Evolutionary conservation across 1,139 yeast species (phyloP).

Genomic region (Geotrichum histeridarum): DNA sequence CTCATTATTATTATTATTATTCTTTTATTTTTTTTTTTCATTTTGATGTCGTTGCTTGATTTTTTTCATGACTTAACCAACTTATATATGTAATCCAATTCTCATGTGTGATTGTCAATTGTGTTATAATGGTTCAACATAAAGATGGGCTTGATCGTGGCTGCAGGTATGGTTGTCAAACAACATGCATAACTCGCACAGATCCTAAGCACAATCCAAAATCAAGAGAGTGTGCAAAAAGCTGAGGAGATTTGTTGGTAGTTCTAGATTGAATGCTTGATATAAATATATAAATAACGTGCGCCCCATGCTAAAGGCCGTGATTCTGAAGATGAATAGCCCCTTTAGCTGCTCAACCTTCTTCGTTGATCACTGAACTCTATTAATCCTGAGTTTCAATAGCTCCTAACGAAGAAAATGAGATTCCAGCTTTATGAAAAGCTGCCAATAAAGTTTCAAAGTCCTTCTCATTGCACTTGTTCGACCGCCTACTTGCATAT

Average conservation of each 20-base stretch:
- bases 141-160: not conserved
- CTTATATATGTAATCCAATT: too few relatives aligned
- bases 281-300: too few relatives aligned
- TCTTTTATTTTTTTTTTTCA: constrained; percentile 4
- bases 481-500: constrained; percentile 77
- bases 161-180: not conserved
- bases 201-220: not conserved
- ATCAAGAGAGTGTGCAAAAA: not conserved
- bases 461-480: constrained; percentile 91
- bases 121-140: not conserved
- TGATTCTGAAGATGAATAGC: too few relatives aligned
- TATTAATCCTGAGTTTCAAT: not conserved
- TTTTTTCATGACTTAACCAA: not conserved
- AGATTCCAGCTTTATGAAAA: constrained; percentile 94
- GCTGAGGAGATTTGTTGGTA: not conserved
- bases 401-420: constrained; percentile 44
- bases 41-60: constrained; percentile 4
- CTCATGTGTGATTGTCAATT: not conserved
- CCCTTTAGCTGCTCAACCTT: too few relatives aligned
- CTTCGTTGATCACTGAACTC: not conserved
- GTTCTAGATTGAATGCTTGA: too few relatives aligned
- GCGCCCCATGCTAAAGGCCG: too few relatives aligned
- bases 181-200: not conserved
- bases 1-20: not conserved
- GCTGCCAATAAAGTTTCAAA: constrained; percentile 81